Conservation (phyloP, 169 alveolate species). For the Plasmodium inui region DNA sequence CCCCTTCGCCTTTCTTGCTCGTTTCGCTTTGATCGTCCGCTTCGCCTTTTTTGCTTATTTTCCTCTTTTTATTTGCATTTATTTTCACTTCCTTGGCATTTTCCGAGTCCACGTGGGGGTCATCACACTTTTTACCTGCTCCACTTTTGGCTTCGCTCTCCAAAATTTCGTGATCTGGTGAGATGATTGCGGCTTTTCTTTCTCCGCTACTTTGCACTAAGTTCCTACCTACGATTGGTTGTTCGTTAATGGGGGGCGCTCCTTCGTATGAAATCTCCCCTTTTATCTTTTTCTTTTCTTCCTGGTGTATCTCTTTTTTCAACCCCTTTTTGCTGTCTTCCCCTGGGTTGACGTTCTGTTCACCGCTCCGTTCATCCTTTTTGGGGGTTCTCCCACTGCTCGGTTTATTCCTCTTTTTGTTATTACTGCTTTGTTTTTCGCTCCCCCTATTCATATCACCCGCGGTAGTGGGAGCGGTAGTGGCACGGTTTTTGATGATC, state of each 20-base stretch:
- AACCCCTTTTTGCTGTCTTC: slow-evolving; percentile 22
- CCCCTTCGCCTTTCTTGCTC: slow-evolving; percentile 4
- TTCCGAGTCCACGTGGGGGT: neutral
- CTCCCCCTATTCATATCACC: neutral
- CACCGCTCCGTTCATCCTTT: neutral
- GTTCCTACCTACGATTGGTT: neutral
- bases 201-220: neutral
- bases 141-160: slow-evolving; percentile 18
- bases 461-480: neutral
- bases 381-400: neutral
- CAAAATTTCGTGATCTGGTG: neutral
- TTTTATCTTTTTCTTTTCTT: neutral
- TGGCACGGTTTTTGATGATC: neutral
- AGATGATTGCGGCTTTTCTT: neutral
- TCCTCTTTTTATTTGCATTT: neutral
- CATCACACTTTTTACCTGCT: slow-evolving; percentile 1
- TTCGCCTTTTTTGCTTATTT: neutral
- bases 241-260: neutral
- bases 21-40: slow-evolving; percentile 16
- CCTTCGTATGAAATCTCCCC: neutral
- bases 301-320: slow-evolving; percentile 3
- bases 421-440: slow-evolving; percentile 8
- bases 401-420: slow-evolving; percentile 5
- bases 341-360: neutral
- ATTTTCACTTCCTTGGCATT: slow-evolving; percentile 2